Base-by-base conservation (phyloP, 108 stramenopile genomes). In the Aurantiochytrium sp. region DNA sequence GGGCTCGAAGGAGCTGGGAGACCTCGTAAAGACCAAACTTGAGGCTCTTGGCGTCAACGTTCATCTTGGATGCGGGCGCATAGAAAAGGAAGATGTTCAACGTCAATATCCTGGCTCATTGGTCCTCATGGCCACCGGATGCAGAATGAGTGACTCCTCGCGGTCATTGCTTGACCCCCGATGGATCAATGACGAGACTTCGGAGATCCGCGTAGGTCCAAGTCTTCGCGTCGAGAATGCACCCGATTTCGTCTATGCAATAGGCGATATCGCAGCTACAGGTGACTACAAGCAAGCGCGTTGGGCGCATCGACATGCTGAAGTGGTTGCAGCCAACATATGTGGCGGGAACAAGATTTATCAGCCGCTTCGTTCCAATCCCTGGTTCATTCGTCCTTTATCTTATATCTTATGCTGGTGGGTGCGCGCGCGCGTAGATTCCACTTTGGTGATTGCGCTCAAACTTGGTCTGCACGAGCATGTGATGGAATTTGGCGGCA, bases 201-300 rank as follows among this genome's bases (percentile, higher is more conserved):
- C 21, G 29, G 72, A 72, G 23, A 25, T 72, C 16, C 23, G 18
- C 2, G 72, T 72, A 2, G 72, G 23, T 2, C 23, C 28, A n/a
- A 25, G 19, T 19, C 35, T 72, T 0, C 72, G 72, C 18, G 72
- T 72, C 18, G 18, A 25, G 2, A 23, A 3, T 23, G 72, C 28
- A 42, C 72, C 72, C 28, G 23, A 29, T 25, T n/a, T n/a, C 2
- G 72, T 72, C 28, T 72, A 29, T 72, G 72, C 72, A 42, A 72
- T 72, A 19, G 72, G 72, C 23, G 72, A 72, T 42, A 72, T 72
- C 23, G 72, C 72, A 25, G 23, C 72, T 19, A 72, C 72, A 72
- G 72, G 72, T 72, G 72, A 72, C 72, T 72, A 72, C 72, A 72
- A 72, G 23, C 72, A 72, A 42, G 72, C 72, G 23, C 72, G 72